Base-by-base conservation (phyloP, 2,329 filamentous ascomycete species). In the Lachnellula arida region DNA sequence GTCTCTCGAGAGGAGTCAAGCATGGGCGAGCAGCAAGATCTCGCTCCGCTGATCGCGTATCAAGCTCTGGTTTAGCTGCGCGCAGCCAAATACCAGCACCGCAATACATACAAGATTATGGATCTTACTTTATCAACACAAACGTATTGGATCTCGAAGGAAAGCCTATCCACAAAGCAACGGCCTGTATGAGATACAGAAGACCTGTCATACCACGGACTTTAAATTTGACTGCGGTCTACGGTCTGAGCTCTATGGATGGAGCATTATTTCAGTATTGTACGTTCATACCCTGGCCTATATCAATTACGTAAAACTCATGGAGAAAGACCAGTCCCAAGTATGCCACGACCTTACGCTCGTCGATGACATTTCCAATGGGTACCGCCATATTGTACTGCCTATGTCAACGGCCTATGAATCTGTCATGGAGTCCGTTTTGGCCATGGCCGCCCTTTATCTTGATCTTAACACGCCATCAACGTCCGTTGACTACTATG, bases 361-460 rank as follows among this genome's bases (percentile, higher is more conserved):
- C 5, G 57, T 59, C 42, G 57, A 59, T 35, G 57, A 59, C 40
- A 28, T 25, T 7, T 59, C 57, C n/a, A 59, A 59, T 46, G 51
- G 54, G 23, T 59, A 54, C 25, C 57, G 57, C 32, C 54, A 59
- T 12, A 54, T 56, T 14, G 47, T 56, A 28, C 32, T 59, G 25
- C 54, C 57, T 25, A 25, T 59, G 8, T 56, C 57, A 9, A 25
- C 56, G 22, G 28, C 42, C 14, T 42, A 59, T 34, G 54, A 54
- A 48, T 56, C 23, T 51, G 50, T 59, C n/a, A 59, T 35, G 50
- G 37, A 40, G 35, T 56, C 53, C 25, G 46, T 59, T 3, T 19
- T 59, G 34, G 57, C 57, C 2, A 46, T 59, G 22, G 54, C 50
- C 28, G 56, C 57, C 3, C 43, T 59, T 14, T 54, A 56, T 32